Base-by-base conservation (phyloP, 495 filamentous ascomycete genomes). In the Hypoxylon fragiforme region DNA sequence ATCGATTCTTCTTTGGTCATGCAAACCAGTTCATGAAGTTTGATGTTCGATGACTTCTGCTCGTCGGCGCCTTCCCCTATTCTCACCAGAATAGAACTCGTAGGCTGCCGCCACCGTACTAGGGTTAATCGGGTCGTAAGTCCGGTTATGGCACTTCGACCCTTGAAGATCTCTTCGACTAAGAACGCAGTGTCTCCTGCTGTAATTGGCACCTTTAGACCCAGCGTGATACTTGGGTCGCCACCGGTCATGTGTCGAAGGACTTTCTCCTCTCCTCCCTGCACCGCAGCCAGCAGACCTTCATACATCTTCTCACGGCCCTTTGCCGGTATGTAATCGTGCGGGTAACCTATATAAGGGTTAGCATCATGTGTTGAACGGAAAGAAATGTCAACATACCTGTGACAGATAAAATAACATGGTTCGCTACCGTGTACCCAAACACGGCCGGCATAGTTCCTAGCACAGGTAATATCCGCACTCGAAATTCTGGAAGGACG, bases 371-470 rank as follows among this genome's bases (percentile, higher is more conserved):
- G 14, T 24, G 11, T n/a, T 6, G 19, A 12, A 14, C 4, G 1
- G 24, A 13, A 6, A n/a, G 22, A 19, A 7, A 54, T 14, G 11
- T 6, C 44, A 15, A 39, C 62, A 38, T 57, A 75, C 75, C 75
- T 1, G 90, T 78, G n/a, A 96, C 80, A 32, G 85, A 83, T 55
- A 94, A 79, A 50, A 97, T 90, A 30, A 97, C 83, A 59, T 96
- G 89, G 66, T 97, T 99, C 1, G 94, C 94, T 19, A 87, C 79
- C 1, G 85, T 86, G 50, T 95, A 89, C 11, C 94, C 94, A 73
- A 99, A 99, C 0, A 97, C 82, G 1, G 92, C 92, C 1, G 94
- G 94, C 91, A 99, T 96, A 0, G 94, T 97, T 2, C 94, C 94
- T 13, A 99, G 71, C 0, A 99, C 94, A 0, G 94, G 94, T 35